Evolutionary conservation across 148 eudicot genomes (phyloP).

Genomic region (Rhododendron vialii): DNA sequence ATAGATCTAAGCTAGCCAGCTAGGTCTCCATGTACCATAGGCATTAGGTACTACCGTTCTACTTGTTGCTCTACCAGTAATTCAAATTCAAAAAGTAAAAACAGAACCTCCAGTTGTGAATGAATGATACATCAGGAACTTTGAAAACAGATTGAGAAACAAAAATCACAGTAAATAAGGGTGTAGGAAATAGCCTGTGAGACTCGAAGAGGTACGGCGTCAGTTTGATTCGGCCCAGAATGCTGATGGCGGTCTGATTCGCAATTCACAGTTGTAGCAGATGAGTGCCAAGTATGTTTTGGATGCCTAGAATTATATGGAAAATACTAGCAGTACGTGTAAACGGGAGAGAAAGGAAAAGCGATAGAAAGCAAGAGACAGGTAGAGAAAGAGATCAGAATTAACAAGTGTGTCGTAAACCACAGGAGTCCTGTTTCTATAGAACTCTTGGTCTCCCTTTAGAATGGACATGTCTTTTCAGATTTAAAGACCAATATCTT

Average conservation of each 20-base stretch:
- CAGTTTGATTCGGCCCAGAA: neutral
- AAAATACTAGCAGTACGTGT: neutral
- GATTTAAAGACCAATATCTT: neutral
- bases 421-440: neutral
- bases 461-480: neutral
- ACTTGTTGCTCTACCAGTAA: neutral
- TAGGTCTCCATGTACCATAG: neutral
- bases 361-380: neutral
- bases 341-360: neutral
- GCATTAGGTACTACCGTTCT: neutral
- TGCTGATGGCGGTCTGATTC: neutral
- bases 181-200: neutral
- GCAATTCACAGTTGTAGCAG: neutral
- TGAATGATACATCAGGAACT: neutral
- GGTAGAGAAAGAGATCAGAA: neutral
- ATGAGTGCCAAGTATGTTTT: neutral
- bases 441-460: neutral
- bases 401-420: neutral
- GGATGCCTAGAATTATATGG: neutral
- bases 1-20: neutral
- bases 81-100: neutral
- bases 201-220: neutral
- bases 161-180: neutral
- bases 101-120: neutral
- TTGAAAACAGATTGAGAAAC: neutral